Evolutionary conservation across 140 eudicot species (phyloP), one percentile per base, ranked within the genome.

Genomic region (Anethum foeniculum): DNA sequence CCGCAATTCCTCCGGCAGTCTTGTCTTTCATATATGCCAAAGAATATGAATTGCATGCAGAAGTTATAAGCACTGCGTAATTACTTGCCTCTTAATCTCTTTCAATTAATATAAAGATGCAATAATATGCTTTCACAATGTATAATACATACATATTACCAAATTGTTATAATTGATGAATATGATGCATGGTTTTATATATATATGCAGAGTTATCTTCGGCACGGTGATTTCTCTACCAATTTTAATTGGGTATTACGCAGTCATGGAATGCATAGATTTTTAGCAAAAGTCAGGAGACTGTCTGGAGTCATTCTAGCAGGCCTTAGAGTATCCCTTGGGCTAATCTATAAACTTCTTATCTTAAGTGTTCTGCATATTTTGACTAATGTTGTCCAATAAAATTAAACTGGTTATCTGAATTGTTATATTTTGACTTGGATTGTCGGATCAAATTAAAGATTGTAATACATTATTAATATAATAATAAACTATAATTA

Each of bases 61-160:
- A 87, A 67, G 90, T 89, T 19, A 88, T 89, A n/a, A 93, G 98
- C 65, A 91, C 97, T 1, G 91, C 95, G 97, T 93, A 88, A 89
- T 96, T 88, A 75, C 25, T 75, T 44, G 8, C 5, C 10, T 7
- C 1, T 1, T 0, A 1, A 12, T 28, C 0, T 67, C 38, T 67
- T 28, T 67, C 18, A 27, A n/a, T 39, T 39, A 2, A 21, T n/a
- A 65, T n/a, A 2, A 9, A 1, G n/a, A 60, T 60, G 58, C 23
- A 51, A 51, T 51, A 6, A 58, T 6, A 21, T 58, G 30, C 58
- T 16, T 16, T 0, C 58, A 18, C 18, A 49, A 19, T 21, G 7
- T 21, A 49, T 21, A 19, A 54, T 7, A 19, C 3, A 21, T 34
- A 34, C 3, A 34, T 34, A 34, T 34, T 34, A 34, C 38, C 38